These are phyloP conservation scores for Alternaria panax DNA, from an alignment of 2,329 filamentous ascomycete genomes.

Conservation along the genomic window DNA sequence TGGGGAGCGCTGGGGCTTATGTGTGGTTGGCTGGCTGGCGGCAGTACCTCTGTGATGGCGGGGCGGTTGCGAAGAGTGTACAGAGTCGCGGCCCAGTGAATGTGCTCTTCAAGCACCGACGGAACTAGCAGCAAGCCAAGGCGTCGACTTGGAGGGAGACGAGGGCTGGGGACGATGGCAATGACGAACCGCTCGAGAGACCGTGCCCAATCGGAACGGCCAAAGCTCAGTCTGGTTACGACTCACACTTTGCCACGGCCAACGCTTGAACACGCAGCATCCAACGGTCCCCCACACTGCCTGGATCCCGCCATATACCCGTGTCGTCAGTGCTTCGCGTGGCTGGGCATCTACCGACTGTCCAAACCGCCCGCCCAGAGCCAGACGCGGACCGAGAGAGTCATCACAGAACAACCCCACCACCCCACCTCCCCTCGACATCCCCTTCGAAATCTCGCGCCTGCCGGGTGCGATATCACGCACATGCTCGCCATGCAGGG, in stretches of 20 bases:
- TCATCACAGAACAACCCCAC: conserved; percentile 22
- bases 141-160: background rate
- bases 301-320: background rate
- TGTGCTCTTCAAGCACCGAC: background rate
- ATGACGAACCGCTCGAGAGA: conserved; percentile 18
- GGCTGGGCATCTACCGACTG: background rate
- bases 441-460: conserved; percentile 5
- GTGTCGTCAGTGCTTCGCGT: background rate
- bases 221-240: conserved; percentile 16
- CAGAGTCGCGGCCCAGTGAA: background rate
- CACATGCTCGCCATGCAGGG: conserved; percentile 33
- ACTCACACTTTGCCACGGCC: conserved; percentile 11
- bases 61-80: background rate
- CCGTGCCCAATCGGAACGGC: conserved; percentile 17
- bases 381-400: background rate
- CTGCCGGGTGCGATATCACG: background rate
- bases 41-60: background rate
- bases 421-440: conserved; percentile 25
- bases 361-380: background rate
- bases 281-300: background rate
- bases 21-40: background rate
- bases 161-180: conserved; percentile 45
- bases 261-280: conserved; percentile 10
- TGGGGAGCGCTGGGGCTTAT: conserved; percentile 5
- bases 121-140: conserved; percentile 9